Evolutionary conservation across 768 basidiomycete genomes (phyloP), one percentile per base, ranked within the genome.

Genomic region (Lentinus brumalis): DNA sequence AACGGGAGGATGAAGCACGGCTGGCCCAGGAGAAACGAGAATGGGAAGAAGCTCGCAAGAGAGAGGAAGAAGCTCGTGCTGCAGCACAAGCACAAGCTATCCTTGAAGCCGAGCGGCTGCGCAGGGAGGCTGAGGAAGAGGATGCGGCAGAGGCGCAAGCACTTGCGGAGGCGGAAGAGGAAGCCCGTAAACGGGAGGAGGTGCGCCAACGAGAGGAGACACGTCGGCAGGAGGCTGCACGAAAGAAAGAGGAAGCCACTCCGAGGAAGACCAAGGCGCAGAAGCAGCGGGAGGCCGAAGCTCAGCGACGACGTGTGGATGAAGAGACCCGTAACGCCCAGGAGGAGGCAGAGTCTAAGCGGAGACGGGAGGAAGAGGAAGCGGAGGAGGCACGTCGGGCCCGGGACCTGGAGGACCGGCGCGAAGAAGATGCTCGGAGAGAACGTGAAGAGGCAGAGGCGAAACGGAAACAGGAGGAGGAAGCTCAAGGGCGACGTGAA

Each of bases 101-200:
- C 14, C 57, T 53, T 18, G 59, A 60, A 39, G 50, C 54, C 9
- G 60, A 61, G 30, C 53, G 40, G 11, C 11, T 56, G 15, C 54
- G 50, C 35, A 35, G 35, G 35, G 35, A 35, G 39, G 49, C 54
- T 2, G 32, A 72, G 52, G 71, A 32, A 66, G 67, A 49, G 69
- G 46, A 16, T 1, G 46, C 46, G 64, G 59, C 68, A 69, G 57
- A 58, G 15, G 59, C 52, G 11, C 31, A 52, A 54, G 64, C 62
- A 41, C 35, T 35, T 35, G 35, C 75, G 76, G 53, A 77, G 74
- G 31, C 72, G 59, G 57, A 50, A 51, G 61, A 60, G 62, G 53
- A 15, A 31, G 55, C 51, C 41, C 50, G 12, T 31, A 39, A 15
- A 30, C 39, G 40, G 16, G 57, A 59, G 26, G 57, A 58, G 38